Evolutionary conservation across 768 basidiomycete species (phyloP), one percentile per base, ranked within the genome.

Genomic region (Steccherinum ochraceum): DNA sequence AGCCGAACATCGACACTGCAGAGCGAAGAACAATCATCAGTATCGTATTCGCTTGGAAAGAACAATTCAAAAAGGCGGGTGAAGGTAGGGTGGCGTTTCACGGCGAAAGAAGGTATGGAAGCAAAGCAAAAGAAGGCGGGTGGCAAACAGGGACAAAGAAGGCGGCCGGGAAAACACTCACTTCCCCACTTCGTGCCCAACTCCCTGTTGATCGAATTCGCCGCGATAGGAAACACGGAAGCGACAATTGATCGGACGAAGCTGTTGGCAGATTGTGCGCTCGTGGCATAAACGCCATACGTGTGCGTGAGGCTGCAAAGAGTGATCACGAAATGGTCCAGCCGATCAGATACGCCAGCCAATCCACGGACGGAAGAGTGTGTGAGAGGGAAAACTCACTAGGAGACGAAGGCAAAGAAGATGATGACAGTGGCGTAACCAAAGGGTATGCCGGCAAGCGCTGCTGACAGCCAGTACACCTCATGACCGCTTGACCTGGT

Each of bases 121-220:
- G n/a, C n/a, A n/a, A n/a, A n/a, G n/a, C n/a, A n/a, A n/a, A n/a
- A n/a, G n/a, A n/a, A n/a, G n/a, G n/a, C n/a, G n/a, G n/a, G n/a
- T n/a, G n/a, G 41, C 41, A 10, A 43, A n/a, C 10, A 43, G 16
- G 21, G 41, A 43, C 21, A 43, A 43, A n/a, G n/a, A n/a, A n/a
- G n/a, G n/a, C n/a, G n/a, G n/a, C n/a, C n/a, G n/a, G n/a, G n/a
- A n/a, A n/a, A 5, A 23, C 18, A 53, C 55, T 21, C 24, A 61
- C 58, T 41, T 48, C 60, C 60, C 60, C 60, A 61, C n/a, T 56
- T 56, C 1, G 60, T 59, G 13, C 60, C 60, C n/a, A 56, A 50
- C 39, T 44, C 43, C 13, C 54, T 43, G 46, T 57, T 26, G 46
- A 60, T 43, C 5, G 47, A 30, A 42, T 60, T 55, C 4, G 61